Percentiles rank a stretch among this genome's conserved stretches.
Evolutionary conservation across 768 basidiomycete genomes (phyloP).

Genomic region (Russula vinacea): DNA sequence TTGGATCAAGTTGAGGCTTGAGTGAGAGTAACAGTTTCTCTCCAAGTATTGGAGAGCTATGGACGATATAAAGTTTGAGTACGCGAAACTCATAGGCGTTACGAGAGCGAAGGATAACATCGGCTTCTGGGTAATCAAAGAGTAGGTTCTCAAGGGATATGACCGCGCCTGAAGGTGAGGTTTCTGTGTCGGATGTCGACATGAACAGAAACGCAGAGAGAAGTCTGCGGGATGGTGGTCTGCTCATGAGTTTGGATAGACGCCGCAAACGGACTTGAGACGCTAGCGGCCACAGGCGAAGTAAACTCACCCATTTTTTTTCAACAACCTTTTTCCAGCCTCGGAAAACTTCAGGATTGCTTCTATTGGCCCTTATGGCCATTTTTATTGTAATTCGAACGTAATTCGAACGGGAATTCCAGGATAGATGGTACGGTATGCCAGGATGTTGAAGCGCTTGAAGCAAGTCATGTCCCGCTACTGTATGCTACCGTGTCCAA

Average conservation of each 20-base stretch:
- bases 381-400: no score
- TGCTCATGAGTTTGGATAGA: neutral
- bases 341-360: no score
- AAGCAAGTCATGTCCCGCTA: no score
- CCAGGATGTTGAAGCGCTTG: no score
- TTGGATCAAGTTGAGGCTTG: neutral
- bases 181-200: neutral
- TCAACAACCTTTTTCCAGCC: no score
- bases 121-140: neutral
- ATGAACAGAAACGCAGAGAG: neutral
- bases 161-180: neutral
- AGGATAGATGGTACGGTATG: no score
- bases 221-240: neutral
- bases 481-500: no score
- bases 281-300: no score
- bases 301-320: no score
- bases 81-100: neutral
- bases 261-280: no score
- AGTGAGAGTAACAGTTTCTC: neutral
- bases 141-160: neutral
- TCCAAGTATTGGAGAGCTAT: neutral
- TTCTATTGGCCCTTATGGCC: no score
- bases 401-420: no score
- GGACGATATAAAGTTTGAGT: constrained; percentile 2
- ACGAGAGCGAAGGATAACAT: neutral